phyloP scores from a whole-genome alignment of 2,329 filamentous ascomycete genomes.

The Botryotinia narcissicola region DNA sequence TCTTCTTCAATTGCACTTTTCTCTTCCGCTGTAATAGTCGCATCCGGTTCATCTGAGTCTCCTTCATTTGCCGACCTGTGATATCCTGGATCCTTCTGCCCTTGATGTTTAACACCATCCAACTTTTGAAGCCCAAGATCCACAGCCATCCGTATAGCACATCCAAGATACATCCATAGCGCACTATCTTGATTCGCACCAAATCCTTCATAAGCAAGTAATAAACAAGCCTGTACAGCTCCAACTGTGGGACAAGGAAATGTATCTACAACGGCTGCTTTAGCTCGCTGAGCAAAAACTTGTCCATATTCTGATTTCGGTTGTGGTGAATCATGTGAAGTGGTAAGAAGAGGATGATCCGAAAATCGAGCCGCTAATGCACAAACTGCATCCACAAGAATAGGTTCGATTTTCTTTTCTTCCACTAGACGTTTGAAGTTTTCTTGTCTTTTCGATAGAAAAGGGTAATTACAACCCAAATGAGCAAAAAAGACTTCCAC shows the following conservation, averaged over 20 bases:
- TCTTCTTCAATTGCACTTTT: slow-evolving; percentile 69
- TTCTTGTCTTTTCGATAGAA: slow-evolving; percentile 61
- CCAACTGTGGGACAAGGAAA: slow-evolving; percentile 80
- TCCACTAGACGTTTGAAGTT: slow-evolving; percentile 79
- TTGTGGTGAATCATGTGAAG: slow-evolving; percentile 48
- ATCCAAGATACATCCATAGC: slow-evolving; percentile 89
- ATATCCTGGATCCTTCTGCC: slow-evolving; percentile 38
- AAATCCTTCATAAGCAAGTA: slow-evolving; percentile 87
- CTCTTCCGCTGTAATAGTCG: slow-evolving; percentile 48
- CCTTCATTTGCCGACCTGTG: slow-evolving; percentile 43
- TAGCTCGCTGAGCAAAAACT: slow-evolving; percentile 77
- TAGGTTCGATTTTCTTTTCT: slow-evolving; percentile 46
- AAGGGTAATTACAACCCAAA: slow-evolving; percentile 83
- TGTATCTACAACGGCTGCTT: slow-evolving; percentile 76
- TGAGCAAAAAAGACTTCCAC: slow-evolving; percentile 79
- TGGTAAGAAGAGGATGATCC: slow-evolving; percentile 53
- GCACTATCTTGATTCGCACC: slow-evolving; percentile 86
- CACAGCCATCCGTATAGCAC: slow-evolving; percentile 79
- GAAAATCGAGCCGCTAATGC: slow-evolving; percentile 77
- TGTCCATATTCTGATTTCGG: slow-evolving; percentile 68
- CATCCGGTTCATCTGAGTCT: slow-evolving; percentile 42
- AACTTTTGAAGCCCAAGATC: slow-evolving; percentile 80
- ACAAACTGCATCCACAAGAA: slow-evolving; percentile 83
- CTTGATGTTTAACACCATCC: slow-evolving; percentile 63
- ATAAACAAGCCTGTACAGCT: slow-evolving; percentile 77